Percentiles rank a stretch among this genome's conserved stretches.
These are phyloP conservation scores for Kalmusia sp. DNA, from an alignment of 2,329 filamentous ascomycete genomes.

Conservation along the genomic window DNA sequence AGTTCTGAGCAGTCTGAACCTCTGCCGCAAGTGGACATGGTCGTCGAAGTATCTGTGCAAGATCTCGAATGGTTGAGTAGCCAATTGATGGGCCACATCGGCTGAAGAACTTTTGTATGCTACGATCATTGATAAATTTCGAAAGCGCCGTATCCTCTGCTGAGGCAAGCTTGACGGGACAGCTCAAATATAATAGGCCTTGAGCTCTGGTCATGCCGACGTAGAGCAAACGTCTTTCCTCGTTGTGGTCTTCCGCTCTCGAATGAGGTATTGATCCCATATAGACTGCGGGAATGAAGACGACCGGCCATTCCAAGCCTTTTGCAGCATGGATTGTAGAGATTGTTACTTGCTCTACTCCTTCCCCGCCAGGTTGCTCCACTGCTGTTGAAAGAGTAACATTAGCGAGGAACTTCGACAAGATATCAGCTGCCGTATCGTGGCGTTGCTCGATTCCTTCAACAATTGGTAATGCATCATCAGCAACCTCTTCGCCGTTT, in stretches of 20 bases:
- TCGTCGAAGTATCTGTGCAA: constrained; percentile 75
- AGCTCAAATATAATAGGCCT: constrained; percentile 83
- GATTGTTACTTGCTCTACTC: constrained; percentile 76
- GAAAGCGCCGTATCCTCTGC: constrained; percentile 71
- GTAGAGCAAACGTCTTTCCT: constrained; percentile 88
- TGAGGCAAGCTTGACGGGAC: constrained; percentile 72
- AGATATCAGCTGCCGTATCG: constrained; percentile 64
- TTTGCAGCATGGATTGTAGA: constrained; percentile 97
- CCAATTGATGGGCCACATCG: constrained; percentile 75
- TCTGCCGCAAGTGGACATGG: constrained; percentile 60
- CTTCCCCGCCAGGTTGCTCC: constrained; percentile 66
- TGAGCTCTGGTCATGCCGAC: constrained; percentile 97
- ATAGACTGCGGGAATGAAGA: constrained; percentile 91
- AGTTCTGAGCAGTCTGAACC: constrained; percentile 28
- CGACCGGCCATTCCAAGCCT: constrained; percentile 93
- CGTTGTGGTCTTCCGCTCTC: constrained; percentile 81
- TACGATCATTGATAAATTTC: constrained; percentile 69
- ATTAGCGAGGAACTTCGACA: constrained; percentile 87
- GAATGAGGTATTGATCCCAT: constrained; percentile 90
- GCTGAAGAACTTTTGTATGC: constrained; percentile 61
- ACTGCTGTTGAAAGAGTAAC: constrained; percentile 84
- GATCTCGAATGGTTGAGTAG: constrained; percentile 65
- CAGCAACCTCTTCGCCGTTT: constrained; percentile 48
- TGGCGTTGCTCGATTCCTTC: constrained; percentile 72
- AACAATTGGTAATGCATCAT: constrained; percentile 67